Evolutionary conservation across 352 stramenopile species (phyloP).

Genomic region (Globisporangium paddicum): DNA sequence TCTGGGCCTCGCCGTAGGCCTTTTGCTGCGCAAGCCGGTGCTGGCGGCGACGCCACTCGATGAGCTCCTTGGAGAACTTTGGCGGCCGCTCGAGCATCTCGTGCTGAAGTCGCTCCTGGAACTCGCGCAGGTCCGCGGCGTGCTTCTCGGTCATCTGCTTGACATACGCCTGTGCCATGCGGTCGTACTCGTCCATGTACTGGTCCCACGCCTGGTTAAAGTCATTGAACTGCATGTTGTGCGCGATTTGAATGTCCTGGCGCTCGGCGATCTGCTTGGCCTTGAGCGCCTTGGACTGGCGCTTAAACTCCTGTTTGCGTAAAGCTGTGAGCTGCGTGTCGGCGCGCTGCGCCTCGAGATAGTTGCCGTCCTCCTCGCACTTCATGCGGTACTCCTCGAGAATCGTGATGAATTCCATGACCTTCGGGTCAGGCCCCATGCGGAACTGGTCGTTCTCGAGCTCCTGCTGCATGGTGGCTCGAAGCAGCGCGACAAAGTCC

Average conservation of each 20-base stretch:
- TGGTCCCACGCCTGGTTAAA: constrained; percentile 94
- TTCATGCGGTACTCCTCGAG: constrained; percentile 93
- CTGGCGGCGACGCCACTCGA: constrained; percentile 93
- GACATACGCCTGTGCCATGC: constrained; percentile 93
- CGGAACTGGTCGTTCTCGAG: constrained; percentile 41
- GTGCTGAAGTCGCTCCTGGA: constrained; percentile 87
- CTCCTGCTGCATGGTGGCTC: constrained; percentile 37
- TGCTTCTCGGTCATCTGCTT: constrained; percentile 94
- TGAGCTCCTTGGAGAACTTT: constrained; percentile 93
- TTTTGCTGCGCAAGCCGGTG: constrained; percentile 92
- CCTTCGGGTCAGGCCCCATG: constrained; percentile 82
- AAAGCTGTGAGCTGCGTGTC: constrained; percentile 86
- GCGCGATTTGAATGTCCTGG: constrained; percentile 93
- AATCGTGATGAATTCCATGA: constrained; percentile 93
- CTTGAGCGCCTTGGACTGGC: constrained; percentile 89
- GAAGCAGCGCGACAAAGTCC: constrained; percentile 63
- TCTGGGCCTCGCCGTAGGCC: constrained; percentile 92
- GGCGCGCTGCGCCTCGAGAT: constrained; percentile 89
- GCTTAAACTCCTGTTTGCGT: constrained; percentile 89
- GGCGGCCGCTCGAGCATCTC: constrained; percentile 83
- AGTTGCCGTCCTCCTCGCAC: constrained; percentile 93
- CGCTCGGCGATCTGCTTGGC: constrained; percentile 89
- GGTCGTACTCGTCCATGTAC: constrained; percentile 95
- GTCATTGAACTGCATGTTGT: constrained; percentile 95
- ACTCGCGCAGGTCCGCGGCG: constrained; percentile 69